Evolutionary conservation across 306 rosid species (phyloP), one percentile per base, ranked within the genome.

Genomic region (Cicer arietinum): DNA sequence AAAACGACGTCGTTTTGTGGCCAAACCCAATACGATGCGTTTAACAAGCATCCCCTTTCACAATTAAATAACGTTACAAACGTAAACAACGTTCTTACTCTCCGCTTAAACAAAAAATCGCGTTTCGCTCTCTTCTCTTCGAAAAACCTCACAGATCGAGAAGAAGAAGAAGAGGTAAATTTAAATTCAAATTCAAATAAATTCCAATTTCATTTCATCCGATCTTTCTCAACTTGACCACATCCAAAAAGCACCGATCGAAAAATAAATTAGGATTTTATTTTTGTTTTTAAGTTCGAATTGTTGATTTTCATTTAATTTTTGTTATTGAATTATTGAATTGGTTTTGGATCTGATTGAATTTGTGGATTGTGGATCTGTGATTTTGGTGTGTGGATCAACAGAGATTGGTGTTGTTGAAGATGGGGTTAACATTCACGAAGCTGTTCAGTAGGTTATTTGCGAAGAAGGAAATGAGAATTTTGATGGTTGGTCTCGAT

Each of bases 401-500:
- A 87, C 71, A 75, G 89, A 68, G 83, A 73, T 57, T 67, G 68
- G 74, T 46, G 85, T 65, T 84, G 79, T 79, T 63, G 63, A 77
- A 64, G 77, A 93, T 93, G 98, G 98, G 98, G 84, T 79, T 93
- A 81, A 84, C 92, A 59, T 93, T 93, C 88, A 82, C 96, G 77
- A 93, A 93, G 88, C 92, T 93, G 67, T 93, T 93, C 85, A 91
- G 98, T 82, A 86, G 92, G 85, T 89, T 93, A 6, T 93, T 93
- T 12, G 96, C 97, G 67, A 93, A 91, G 97, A 91, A 62, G 78
- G 97, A 93, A 80, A 93, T 93, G 98, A 89, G 98, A 50, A 93
- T 91, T 81, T 72, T 93, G 89, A 91, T 93, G 98, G 98, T 93
- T 45, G 97, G 98, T 87, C 97, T 91, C n/a, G 98, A 93, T 65